Conservation (phyloP, 192 early-diverging fungal species). For the Geranomyces variabilis region DNA sequence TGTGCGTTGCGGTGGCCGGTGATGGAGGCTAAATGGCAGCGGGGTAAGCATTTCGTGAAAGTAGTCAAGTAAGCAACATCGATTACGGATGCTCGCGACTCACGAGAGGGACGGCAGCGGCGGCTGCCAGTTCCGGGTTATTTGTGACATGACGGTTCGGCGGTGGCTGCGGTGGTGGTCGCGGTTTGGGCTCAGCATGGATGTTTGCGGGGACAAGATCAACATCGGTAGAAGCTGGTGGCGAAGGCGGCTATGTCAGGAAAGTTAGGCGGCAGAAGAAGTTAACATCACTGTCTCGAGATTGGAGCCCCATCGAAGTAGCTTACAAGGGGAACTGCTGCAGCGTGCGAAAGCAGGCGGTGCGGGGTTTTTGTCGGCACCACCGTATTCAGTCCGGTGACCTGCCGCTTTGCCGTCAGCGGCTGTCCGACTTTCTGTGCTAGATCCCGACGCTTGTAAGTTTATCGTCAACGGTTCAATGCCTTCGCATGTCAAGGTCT, state of each 20-base stretch:
- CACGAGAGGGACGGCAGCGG: constrained; percentile 1
- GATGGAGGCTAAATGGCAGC: not conserved
- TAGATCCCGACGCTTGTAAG: too few species aligned
- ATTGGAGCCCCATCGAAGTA: too few species aligned
- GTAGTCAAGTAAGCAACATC: not conserved
- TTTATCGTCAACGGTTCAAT: too few species aligned
- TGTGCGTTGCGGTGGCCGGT: not conserved
- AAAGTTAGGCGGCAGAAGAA: not conserved
- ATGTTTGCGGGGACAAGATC: not conserved
- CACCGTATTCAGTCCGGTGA: too few species aligned
- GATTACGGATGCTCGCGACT: not conserved
- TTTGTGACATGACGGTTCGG: not conserved
- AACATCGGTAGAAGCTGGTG: not conserved
- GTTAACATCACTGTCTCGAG: not conserved
- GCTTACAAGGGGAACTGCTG: too few species aligned
- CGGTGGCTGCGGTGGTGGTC: not conserved
- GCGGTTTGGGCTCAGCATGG: not conserved
- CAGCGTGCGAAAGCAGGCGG: too few species aligned
- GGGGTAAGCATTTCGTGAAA: not conserved
- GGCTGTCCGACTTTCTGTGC: too few species aligned
- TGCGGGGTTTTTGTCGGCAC: too few species aligned
- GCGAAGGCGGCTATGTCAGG: not conserved
- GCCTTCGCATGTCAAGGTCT: too few species aligned
- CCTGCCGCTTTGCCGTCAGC: too few species aligned
- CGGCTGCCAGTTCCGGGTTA: not conserved